phyloP scores from a whole-genome alignment of 306 rosid genomes.

The Adenanthera pavonina region DNA sequence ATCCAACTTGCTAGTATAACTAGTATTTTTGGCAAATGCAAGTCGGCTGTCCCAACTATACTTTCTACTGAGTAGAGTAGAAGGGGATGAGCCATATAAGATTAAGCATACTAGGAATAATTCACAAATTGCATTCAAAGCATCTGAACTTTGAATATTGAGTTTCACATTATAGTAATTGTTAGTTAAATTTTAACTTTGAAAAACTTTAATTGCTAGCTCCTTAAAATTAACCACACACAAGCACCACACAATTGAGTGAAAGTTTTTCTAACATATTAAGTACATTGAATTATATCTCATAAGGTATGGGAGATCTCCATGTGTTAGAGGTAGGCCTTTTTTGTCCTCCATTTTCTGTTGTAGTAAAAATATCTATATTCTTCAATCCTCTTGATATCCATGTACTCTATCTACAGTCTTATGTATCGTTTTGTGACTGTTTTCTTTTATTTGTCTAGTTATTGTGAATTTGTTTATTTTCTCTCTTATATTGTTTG shows the following conservation, averaged over 20 bases:
- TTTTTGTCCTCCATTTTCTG: neutral
- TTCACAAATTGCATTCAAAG: conserved; percentile 18
- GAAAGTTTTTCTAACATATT: neutral
- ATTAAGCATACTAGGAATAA: conserved; percentile 29
- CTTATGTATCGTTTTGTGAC: neutral
- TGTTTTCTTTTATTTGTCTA: neutral
- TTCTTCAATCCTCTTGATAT: neutral
- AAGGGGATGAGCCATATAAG: neutral
- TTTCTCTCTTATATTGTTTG: neutral
- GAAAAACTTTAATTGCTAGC: neutral
- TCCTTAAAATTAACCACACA: neutral
- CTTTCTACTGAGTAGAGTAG: conserved; percentile 16
- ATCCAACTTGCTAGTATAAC: conserved; percentile 6
- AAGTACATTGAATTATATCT: neutral
- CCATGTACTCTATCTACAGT: neutral
- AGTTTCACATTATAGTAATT: conserved; percentile 18
- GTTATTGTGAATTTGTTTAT: neutral
- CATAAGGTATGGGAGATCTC: neutral
- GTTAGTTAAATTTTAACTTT: conserved; percentile 1
- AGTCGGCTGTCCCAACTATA: conserved; percentile 11
- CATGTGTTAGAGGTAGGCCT: neutral
- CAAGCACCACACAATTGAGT: neutral
- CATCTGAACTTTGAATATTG: neutral
- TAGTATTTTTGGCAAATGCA: conserved; percentile 4
- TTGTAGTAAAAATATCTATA: conserved; percentile 6